Base-by-base conservation (phyloP, 1,139 yeast species). In the Petasospora fabianii region DNA sequence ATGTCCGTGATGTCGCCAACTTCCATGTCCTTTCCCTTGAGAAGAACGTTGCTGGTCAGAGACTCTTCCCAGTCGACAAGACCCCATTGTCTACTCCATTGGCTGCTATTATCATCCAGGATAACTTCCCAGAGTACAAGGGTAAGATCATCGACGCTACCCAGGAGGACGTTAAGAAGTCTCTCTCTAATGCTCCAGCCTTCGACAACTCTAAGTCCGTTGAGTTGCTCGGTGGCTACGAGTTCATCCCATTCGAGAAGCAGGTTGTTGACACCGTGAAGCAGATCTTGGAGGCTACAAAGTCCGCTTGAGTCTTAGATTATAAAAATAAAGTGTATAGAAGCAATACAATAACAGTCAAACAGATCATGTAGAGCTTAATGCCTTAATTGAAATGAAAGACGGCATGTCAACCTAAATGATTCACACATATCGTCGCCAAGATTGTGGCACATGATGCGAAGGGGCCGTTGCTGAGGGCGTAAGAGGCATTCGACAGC, bases 151-250 rank as follows among this genome's bases (percentile, higher is more conserved):
- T 54, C 6, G 43, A 35, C 14, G 49, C 53, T 16, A 45, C 47
- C 7, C 51, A 53, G 19, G 38, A 19, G 27, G 24, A 33, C 26
- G 11, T 18, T 17, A 19, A 38, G 12, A 18, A 24, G 30, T 31
- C 10, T 8, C 6, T 21, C 5, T 21, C 31, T 6, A 10, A 6
- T 5, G 24, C 10, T 6, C 63, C 47, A 77, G 32, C 14, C 17
- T 27, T 70, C 54, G 46, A 61, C 44, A 75, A 67, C 2, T 69
- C 77, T 11, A 73, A 75, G 55, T 66, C 64, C n/a, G 49, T 57
- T 18, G 44, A 55, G 31, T 35, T 71, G 5, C 57, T 71, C 37
- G 48, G 44, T 29, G 71, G 66, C 7, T 64, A 64, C 42, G 56
- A 68, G 17, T 69, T 66, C 36, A 62, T 61, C 24, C 40, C 62